A percentile compares a stretch with the other conserved stretches of the same genome.
Conservation (phyloP, 257 asterid genomes). For the Petunia secreta region DNA sequence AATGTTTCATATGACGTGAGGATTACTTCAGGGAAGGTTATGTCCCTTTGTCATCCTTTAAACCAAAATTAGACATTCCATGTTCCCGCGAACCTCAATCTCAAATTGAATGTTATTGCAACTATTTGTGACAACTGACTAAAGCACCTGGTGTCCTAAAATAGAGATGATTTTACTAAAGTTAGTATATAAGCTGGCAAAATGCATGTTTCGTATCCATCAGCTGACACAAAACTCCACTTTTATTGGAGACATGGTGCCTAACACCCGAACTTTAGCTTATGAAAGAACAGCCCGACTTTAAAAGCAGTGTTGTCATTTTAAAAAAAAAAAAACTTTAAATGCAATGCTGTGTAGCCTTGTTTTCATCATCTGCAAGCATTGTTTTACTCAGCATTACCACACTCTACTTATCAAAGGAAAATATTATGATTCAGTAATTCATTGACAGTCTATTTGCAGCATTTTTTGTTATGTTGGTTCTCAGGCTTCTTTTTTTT, state of each 20-base stretch:
- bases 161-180: not conserved
- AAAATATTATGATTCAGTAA: not conserved
- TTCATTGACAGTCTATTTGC: not conserved
- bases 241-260: not conserved
- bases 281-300: not conserved
- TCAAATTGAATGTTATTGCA: not conserved
- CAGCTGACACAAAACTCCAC: not conserved
- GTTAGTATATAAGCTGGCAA: not conserved
- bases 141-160: not conserved
- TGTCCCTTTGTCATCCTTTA: not conserved
- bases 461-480: not conserved
- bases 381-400: slow-evolving; percentile 2
- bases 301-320: not conserved
- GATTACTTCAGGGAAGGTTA: not conserved
- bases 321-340: not conserved
- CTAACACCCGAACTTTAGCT: not conserved
- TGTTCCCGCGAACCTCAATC: not conserved
- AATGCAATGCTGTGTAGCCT: not conserved
- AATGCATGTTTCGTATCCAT: not conserved
- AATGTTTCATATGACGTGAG: slow-evolving; percentile 11
- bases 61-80: slow-evolving; percentile 15
- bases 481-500: not conserved
- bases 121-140: not conserved
- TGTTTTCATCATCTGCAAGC: not conserved
- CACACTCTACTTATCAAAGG: not conserved